Evolutionary conservation across 2,329 filamentous ascomycete genomes (phyloP), one percentile per base, ranked within the genome.

Genomic region (Calonectria hongkongensis): DNA sequence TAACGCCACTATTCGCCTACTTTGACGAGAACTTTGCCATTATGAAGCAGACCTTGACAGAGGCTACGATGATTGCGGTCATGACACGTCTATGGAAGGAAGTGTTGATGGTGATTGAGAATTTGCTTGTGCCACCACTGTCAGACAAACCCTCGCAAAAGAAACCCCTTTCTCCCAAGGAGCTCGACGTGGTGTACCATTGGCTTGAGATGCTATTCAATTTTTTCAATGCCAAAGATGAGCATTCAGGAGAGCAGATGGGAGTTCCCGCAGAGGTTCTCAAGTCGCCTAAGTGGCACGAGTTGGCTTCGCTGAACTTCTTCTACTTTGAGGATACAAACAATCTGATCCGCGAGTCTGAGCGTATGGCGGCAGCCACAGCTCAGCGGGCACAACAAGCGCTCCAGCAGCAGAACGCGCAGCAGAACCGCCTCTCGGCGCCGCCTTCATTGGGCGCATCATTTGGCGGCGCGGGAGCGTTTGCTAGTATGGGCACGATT

Each of bases 31-130:
- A 99, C 81, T 99, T 99, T 84, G 95, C 95, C 72, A 98, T 98
- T 78, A 98, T 99, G 96, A 98, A 98, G 86, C 92, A 97, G 84
- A 98, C 96, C 0, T 88, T 99, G 70, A 98, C 97, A 1, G 94
- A 95, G 71, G 93, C 95, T 70, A 97, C 97, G n/a, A 98, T 99
- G 96, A 92, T 96, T 79, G 96, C 97, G 82, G 97, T 99, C 79
- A 99, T 99, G 97, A 97, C 95, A 27, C 92, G 97, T 54, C 86
- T 99, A 7, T 99, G 97, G 97, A 99, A 99, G 85, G 97, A 99
- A 83, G 96, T 98, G 0, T 89, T 99, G 18, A 92, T 96, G 78
- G 97, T 96, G 0, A 94, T 98, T 75, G 97, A 99, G 85, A 91
- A 91, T 45, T 88, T 99, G 21, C 89, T 99, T 47, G 96, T 99